These are phyloP conservation scores for Diaporthe citrichinensis DNA, from an alignment of 2,329 filamentous ascomycete genomes.

Conservation along the genomic window DNA sequence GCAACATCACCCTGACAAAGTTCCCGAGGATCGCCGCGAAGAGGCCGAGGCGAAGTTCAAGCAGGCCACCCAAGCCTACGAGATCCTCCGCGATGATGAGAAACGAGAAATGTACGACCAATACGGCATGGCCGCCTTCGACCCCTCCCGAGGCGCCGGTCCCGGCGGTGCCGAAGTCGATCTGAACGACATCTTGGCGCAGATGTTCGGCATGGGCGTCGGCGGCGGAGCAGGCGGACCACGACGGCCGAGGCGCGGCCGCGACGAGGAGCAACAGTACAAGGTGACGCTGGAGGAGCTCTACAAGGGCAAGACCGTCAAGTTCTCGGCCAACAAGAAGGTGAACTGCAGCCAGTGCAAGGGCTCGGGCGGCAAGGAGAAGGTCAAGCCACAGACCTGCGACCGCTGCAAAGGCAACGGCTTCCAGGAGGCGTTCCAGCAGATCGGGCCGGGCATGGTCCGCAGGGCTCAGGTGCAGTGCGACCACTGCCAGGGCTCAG, in stretches of 20 bases:
- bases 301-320: constrained; percentile 98
- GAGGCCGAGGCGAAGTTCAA: constrained; percentile 95
- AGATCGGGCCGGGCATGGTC: constrained; percentile 88
- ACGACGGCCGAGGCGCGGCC: constrained; percentile 77
- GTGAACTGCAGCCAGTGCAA: constrained; percentile 90
- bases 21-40: constrained; percentile 85
- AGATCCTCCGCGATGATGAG: constrained; percentile 96
- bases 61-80: constrained; percentile 91
- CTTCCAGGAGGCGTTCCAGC: constrained; percentile 81
- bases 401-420: constrained; percentile 87
- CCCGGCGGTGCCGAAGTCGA: constrained; percentile 80
- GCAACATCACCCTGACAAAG: constrained; percentile 95
- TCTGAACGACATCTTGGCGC: constrained; percentile 90
- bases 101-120: constrained; percentile 93
- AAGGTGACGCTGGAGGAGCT: constrained; percentile 93
- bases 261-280: constrained; percentile 91
- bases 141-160: constrained; percentile 75
- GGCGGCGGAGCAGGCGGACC: constrained; percentile 70
- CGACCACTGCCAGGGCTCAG: constrained; percentile 86
- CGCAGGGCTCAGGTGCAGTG: constrained; percentile 86
- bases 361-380: constrained; percentile 91
- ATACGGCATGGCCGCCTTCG: constrained; percentile 96
- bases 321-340: constrained; percentile 96
- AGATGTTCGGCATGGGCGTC: constrained; percentile 89
- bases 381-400: constrained; percentile 87